phyloP scores from a whole-genome alignment of 2,329 filamentous ascomycete species.

The Talaromyces sp. region DNA sequence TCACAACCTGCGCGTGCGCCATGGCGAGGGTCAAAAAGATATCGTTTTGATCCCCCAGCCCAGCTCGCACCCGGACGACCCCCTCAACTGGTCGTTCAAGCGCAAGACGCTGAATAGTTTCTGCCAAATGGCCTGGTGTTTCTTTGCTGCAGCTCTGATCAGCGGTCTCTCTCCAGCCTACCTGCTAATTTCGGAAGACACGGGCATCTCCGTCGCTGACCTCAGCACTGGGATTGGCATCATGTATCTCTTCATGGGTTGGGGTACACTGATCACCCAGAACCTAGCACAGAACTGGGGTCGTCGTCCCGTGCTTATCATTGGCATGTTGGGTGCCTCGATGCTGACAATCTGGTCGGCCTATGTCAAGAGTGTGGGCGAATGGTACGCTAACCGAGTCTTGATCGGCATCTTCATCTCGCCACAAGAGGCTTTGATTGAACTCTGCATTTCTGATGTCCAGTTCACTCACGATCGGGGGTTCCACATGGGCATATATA shows the following conservation, averaged over 20 bases:
- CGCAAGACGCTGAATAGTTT: conserved; percentile 11
- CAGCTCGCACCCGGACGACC: conserved; percentile 17
- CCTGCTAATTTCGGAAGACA: conserved; percentile 27
- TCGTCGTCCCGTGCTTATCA: conserved; percentile 44
- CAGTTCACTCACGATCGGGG: conserved; percentile 1
- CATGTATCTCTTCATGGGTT: conserved; percentile 50
- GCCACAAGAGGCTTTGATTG: neutral
- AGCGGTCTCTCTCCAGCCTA: conserved; percentile 12
- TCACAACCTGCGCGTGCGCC: neutral
- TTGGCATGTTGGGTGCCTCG: conserved; percentile 34
- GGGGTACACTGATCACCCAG: conserved; percentile 50
- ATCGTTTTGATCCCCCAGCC: conserved; percentile 18
- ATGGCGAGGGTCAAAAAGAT: conserved; percentile 6
- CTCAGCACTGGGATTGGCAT: conserved; percentile 49
- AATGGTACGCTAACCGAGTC: conserved; percentile 1
- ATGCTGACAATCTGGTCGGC: conserved; percentile 33
- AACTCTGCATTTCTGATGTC: neutral
- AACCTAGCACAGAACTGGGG: conserved; percentile 50
- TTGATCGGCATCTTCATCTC: conserved; percentile 2
- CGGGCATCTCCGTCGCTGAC: conserved; percentile 41
- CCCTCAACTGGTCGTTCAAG: conserved; percentile 17
- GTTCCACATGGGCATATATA: neutral
- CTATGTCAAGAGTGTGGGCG: neutral
- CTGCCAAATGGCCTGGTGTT: conserved; percentile 14
- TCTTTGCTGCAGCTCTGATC: conserved; percentile 12